phyloP scores from a whole-genome alignment of 2,329 filamentous ascomycete species.

The Microsporum canis region DNA sequence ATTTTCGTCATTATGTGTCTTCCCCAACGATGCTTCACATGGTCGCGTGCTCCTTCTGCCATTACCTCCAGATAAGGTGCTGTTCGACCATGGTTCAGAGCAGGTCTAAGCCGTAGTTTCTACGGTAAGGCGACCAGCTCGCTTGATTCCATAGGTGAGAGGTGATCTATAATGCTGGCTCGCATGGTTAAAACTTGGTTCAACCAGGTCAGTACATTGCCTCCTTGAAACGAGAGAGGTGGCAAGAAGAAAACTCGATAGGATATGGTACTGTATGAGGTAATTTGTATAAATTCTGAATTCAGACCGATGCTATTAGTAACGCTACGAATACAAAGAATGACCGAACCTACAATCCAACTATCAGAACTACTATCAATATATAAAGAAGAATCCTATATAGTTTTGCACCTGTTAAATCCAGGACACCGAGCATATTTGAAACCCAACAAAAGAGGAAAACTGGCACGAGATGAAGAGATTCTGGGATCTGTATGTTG shows the following conservation, averaged over 20 bases:
- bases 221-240: too few species aligned
- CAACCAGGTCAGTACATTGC: too few species aligned
- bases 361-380: background rate
- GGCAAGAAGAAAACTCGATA: background rate
- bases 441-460: background rate
- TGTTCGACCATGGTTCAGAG: background rate
- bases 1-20: too few species aligned
- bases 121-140: background rate
- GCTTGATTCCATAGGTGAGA: background rate
- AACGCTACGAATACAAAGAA: background rate
- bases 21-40: background rate
- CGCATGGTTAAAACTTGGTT: background rate
- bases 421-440: background rate
- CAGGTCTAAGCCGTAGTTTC: background rate
- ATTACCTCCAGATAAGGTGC: background rate
- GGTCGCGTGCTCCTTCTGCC: conserved; percentile 2
- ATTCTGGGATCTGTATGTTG: background rate
- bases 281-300: background rate
- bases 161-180: background rate
- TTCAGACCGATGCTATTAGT: background rate
- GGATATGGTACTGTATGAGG: background rate
- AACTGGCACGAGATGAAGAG: background rate
- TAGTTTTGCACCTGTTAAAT: background rate
- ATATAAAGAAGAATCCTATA: background rate
- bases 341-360: background rate